Conservation (phyloP, 179 eudicot species). For the Spinacia oleracea region DNA sequence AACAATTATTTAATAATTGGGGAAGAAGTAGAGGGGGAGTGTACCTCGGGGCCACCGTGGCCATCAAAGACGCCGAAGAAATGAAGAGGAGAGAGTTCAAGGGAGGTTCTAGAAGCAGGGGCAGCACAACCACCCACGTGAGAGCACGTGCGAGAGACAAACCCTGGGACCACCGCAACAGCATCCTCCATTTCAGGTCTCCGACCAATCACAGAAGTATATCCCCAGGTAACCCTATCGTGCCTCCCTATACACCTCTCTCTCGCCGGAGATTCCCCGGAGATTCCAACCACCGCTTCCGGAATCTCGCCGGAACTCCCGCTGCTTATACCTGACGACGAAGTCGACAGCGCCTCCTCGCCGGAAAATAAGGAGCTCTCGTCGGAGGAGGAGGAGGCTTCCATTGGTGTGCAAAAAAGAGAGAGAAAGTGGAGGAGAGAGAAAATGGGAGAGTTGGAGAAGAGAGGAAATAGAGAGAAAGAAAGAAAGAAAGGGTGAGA, state of each 20-base stretch:
- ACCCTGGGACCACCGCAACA: slow-evolving; percentile 48
- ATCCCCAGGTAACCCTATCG: slow-evolving; percentile 31
- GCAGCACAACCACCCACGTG: slow-evolving; percentile 65
- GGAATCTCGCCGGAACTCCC: slow-evolving; percentile 48
- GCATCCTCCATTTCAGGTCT: slow-evolving; percentile 77
- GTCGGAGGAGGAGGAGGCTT: slow-evolving; percentile 20
- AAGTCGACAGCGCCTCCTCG: slow-evolving; percentile 19
- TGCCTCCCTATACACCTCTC: slow-evolving; percentile 27
- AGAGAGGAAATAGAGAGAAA: neutral
- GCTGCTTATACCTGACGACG: slow-evolving; percentile 34
- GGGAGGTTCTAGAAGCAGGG: slow-evolving; percentile 37
- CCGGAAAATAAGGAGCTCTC: slow-evolving; percentile 28
- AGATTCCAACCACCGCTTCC: slow-evolving; percentile 11
- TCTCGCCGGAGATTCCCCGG: slow-evolving; percentile 18
- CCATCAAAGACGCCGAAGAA: slow-evolving; percentile 76
- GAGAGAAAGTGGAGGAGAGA: neutral
- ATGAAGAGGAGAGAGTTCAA: slow-evolving; percentile 43
- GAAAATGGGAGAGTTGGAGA: neutral
- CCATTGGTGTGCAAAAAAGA: too few relatives aligned
- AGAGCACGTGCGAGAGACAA: slow-evolving; percentile 44
- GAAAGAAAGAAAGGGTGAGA: neutral
- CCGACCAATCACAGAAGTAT: slow-evolving; percentile 45
- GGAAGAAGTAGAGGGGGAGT: neutral
- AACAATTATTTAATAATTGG: neutral
- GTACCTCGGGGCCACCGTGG: slow-evolving; percentile 72